A percentile compares a stretch with the other conserved stretches of the same genome.
phyloP scores from a whole-genome alignment of 1,139 yeast genomes.

The Saccharomyces hybrid region DNA sequence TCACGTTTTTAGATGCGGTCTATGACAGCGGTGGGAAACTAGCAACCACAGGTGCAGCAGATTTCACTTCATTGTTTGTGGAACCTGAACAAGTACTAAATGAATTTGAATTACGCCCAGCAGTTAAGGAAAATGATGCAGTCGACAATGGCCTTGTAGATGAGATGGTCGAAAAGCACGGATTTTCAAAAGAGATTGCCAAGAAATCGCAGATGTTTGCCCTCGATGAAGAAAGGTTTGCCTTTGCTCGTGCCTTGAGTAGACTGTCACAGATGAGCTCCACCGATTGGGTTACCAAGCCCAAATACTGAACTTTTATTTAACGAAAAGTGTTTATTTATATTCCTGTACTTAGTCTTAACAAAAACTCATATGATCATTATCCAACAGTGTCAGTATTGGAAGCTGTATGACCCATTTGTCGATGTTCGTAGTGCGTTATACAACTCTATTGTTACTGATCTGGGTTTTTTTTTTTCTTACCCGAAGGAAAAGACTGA shows the following conservation, averaged over 20 bases:
- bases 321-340: background rate
- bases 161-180: conserved; percentile 60
- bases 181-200: conserved; percentile 68
- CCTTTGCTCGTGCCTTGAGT: conserved; percentile 90
- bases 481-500: background rate
- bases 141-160: conserved; percentile 38
- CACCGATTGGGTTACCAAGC: conserved; percentile 64
- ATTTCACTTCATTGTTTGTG: conserved; percentile 76
- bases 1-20: conserved; percentile 90
- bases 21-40: conserved; percentile 83
- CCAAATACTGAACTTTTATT: conserved; percentile 21
- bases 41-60: conserved; percentile 83
- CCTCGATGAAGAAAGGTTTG: conserved; percentile 89
- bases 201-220: conserved; percentile 76
- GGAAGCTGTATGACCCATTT: background rate
- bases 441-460: background rate
- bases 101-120: conserved; percentile 41
- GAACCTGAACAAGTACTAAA: conserved; percentile 67
- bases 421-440: background rate
- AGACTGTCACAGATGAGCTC: conserved; percentile 92
- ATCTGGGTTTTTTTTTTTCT: background rate
- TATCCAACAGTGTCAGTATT: background rate
- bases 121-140: conserved; percentile 5
- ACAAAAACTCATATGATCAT: background rate
- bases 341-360: background rate